Evolutionary conservation across 176 grass and related monocot genomes (phyloP).

Genomic region (Lolium perenne): DNA sequence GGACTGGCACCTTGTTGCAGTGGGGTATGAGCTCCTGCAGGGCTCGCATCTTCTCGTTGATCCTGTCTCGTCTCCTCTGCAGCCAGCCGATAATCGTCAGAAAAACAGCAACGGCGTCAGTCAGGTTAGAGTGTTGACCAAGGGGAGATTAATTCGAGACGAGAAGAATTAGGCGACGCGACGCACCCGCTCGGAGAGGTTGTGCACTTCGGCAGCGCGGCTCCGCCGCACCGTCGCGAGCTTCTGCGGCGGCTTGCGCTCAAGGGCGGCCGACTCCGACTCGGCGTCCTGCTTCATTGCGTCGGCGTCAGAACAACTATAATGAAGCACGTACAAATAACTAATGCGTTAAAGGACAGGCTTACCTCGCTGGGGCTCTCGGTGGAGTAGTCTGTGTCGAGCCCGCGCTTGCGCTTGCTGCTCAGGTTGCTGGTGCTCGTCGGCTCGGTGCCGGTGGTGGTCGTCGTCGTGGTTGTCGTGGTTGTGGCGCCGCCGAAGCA

Average conservation of each 20-base stretch:
- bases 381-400: constrained; percentile 69
- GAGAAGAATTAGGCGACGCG: neutral
- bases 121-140: neutral
- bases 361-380: constrained; percentile 78
- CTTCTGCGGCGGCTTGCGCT: constrained; percentile 54
- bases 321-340: neutral
- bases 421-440: constrained; percentile 69
- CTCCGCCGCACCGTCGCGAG: constrained; percentile 59
- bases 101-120: neutral
- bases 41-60: constrained; percentile 97
- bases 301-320: neutral
- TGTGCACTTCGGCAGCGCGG: constrained; percentile 93
- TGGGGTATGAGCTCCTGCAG: constrained; percentile 95
- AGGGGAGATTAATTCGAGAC: neutral
- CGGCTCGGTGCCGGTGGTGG: constrained; percentile 42
- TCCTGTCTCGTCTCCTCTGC: constrained; percentile 96
- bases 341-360: neutral
- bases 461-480: neutral
- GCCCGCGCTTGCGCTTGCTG: constrained; percentile 69
- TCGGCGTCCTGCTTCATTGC: constrained; percentile 57
- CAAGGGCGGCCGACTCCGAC: constrained; percentile 55
- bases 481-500: constrained; percentile 47
- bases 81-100: too few species aligned
- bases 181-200: constrained; percentile 90
- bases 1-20: constrained; percentile 79